Conservation (phyloP, 2,329 filamentous ascomycete species). For the Epichloe festucae region DNA sequence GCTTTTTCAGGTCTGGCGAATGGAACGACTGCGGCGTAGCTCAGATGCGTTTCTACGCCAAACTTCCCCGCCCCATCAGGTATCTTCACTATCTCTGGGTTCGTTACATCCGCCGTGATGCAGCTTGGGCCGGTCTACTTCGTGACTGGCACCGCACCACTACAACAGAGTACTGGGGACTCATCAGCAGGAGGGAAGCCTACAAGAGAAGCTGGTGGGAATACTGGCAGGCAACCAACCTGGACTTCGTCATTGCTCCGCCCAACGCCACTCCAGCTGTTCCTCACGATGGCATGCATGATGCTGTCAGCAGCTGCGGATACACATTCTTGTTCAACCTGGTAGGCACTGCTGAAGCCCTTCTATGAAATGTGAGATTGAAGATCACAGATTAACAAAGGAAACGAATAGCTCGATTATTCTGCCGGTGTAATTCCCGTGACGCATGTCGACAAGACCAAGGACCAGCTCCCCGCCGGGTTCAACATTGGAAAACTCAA, state of each 20-base stretch:
- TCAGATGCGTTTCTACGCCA: conserved; percentile 63
- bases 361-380: neutral
- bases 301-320: conserved; percentile 74
- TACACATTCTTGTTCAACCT: conserved; percentile 93
- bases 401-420: conserved; percentile 58
- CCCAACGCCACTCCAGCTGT: conserved; percentile 84
- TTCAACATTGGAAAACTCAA: conserved; percentile 57
- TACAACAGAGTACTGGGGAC: conserved; percentile 68
- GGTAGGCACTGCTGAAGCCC: conserved; percentile 26
- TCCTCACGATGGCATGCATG: conserved; percentile 74
- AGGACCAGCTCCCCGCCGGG: conserved; percentile 50
- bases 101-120: conserved; percentile 66
- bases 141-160: conserved; percentile 60
- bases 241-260: conserved; percentile 73
- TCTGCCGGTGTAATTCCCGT: conserved; percentile 71
- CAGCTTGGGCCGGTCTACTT: conserved; percentile 66
- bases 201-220: conserved; percentile 70
- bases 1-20: conserved; percentile 64
- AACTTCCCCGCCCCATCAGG: conserved; percentile 59
- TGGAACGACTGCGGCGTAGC: conserved; percentile 65
- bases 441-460: conserved; percentile 61
- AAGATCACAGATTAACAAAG: neutral
- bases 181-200: conserved; percentile 67
- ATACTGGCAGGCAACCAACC: conserved; percentile 63
- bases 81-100: conserved; percentile 84